These are phyloP conservation scores for Salix purpurea DNA, from an alignment of 345 rosid genomes.

Conservation along the genomic window DNA sequence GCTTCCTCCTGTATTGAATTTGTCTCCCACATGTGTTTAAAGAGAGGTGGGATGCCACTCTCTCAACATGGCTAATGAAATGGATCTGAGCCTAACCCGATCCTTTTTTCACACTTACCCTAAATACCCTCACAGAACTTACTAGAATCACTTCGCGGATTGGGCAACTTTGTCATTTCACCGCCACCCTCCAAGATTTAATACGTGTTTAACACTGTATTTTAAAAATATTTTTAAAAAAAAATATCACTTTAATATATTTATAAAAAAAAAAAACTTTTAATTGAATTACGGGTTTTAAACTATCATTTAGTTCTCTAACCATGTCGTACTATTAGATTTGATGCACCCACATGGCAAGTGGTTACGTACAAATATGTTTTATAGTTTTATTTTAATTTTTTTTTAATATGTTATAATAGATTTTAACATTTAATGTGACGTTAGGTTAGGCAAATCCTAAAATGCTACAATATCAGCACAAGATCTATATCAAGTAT, in stretches of 20 bases:
- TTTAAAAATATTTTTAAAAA: too few species aligned
- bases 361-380: slow-evolving; percentile 9
- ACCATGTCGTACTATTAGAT: slow-evolving; percentile 19
- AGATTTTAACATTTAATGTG: too few species aligned
- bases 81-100: too few species aligned
- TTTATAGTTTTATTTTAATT: not conserved
- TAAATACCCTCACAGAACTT: not conserved
- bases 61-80: too few species aligned
- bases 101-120: not conserved
- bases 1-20: slow-evolving; percentile 6
- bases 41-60: slow-evolving; percentile 29
- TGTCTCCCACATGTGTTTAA: not conserved
- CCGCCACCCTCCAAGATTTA: not conserved
- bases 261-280: too few species aligned
- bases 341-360: slow-evolving; percentile 34
- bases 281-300: too few species aligned
- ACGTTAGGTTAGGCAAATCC: too few species aligned
- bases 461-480: too few species aligned
- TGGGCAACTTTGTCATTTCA: not conserved
- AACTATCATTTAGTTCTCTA: too few species aligned
- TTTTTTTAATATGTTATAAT: too few species aligned
- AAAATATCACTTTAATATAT: too few species aligned
- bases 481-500: too few species aligned
- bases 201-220: accelerated
- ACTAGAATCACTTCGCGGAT: not conserved